These are phyloP conservation scores for Arabidopsis hybrid DNA, from an alignment of 441 rosid genomes.

Conservation along the genomic window DNA sequence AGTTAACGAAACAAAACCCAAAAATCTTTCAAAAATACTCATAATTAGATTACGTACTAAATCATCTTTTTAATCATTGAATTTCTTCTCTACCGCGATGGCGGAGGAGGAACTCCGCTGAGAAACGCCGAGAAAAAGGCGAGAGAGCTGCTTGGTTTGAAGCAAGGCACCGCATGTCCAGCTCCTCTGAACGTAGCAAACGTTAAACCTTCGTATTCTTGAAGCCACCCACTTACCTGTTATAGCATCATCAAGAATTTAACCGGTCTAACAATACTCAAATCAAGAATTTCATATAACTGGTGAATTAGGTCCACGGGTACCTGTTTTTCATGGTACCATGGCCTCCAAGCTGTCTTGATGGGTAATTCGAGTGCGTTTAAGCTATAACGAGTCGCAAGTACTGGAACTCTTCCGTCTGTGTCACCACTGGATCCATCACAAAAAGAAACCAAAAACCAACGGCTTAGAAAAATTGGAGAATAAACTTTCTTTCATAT, in stretches of 20 bases:
- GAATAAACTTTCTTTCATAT: background rate
- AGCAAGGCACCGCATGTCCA: slow-evolving; percentile 92
- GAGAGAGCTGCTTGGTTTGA: slow-evolving; percentile 86
- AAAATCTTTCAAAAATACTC: slow-evolving; percentile 28
- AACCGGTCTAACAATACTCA: slow-evolving; percentile 4
- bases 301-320: background rate
- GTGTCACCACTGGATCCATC: slow-evolving; percentile 82
- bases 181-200: slow-evolving; percentile 97
- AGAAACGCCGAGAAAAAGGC: slow-evolving; percentile 85
- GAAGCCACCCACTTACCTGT: slow-evolving; percentile 94
- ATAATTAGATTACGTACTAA: slow-evolving; percentile 1
- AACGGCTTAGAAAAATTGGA: slow-evolving; percentile 21
- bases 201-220: slow-evolving; percentile 86
- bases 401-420: slow-evolving; percentile 94
- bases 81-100: slow-evolving; percentile 42
- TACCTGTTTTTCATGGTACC: slow-evolving; percentile 94
- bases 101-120: slow-evolving; percentile 61
- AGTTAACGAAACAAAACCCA: slow-evolving; percentile 39
- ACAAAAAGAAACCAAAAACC: slow-evolving; percentile 14
- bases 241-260: slow-evolving; percentile 7
- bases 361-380: slow-evolving; percentile 64
- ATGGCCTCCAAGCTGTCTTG: slow-evolving; percentile 87
- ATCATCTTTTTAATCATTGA: background rate
- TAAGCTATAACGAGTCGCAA: slow-evolving; percentile 85
- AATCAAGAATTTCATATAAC: background rate